These are phyloP conservation scores for Fusarium penzigii DNA, from an alignment of 2,329 filamentous ascomycete species.

Conservation along the genomic window DNA sequence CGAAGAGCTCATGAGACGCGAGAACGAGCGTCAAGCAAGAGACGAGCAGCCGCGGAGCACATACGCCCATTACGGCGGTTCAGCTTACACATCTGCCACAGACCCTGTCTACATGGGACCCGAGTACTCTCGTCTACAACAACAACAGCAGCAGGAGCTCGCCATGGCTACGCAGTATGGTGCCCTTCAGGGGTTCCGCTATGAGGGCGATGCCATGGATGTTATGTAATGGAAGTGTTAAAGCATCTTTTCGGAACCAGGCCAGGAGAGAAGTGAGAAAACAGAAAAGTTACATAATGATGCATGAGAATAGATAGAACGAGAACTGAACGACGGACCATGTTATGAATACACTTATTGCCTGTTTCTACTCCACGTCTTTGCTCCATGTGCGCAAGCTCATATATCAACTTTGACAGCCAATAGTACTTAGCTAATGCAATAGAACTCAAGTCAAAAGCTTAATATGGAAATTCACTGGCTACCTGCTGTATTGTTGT, in stretches of 20 bases:
- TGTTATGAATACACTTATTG: too few species aligned
- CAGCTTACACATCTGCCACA: constrained; percentile 57
- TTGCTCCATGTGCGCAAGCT: too few species aligned
- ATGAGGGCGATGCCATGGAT: constrained; percentile 52
- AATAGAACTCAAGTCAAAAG: too few species aligned
- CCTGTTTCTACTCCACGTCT: too few species aligned
- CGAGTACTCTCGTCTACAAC: constrained; percentile 46
- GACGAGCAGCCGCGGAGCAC: constrained; percentile 40
- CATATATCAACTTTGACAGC: too few species aligned
- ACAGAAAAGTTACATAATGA: constrained; percentile 11
- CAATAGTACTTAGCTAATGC: too few species aligned
- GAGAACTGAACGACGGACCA: too few species aligned
- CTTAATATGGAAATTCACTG: too few species aligned
- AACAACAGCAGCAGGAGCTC: constrained; percentile 50
- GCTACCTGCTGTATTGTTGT: too few species aligned
- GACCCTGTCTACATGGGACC: constrained; percentile 67
- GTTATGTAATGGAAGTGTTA: constrained; percentile 36
- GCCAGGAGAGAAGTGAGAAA: constrained; percentile 3
- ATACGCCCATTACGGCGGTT: constrained; percentile 46
- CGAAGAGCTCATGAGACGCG: constrained; percentile 64
- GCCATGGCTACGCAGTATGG: constrained; percentile 72
- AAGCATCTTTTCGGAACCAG: neutral
- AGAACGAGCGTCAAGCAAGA: constrained; percentile 52
- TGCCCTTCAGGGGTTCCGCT: constrained; percentile 52
- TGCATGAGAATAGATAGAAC: neutral